phyloP scores from a whole-genome alignment of 192 early-diverging fungal species.

The Coemansia asiatica region DNA sequence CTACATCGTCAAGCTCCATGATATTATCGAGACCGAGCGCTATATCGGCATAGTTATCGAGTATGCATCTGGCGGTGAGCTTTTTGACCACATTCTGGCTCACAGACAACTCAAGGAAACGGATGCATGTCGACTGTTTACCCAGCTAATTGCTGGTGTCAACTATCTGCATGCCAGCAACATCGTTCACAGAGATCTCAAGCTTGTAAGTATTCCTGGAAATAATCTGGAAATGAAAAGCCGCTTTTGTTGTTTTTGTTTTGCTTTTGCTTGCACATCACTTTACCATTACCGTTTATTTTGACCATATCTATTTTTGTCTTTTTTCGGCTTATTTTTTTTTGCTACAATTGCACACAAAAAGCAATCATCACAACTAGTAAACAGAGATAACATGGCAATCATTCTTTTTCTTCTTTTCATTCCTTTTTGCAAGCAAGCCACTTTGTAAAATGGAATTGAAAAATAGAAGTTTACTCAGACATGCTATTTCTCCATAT shows the following conservation, averaged over 20 bases:
- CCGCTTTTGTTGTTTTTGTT: neutral
- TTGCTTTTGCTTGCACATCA: conserved; percentile 1
- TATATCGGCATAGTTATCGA: conserved; percentile 98
- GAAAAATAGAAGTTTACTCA: neutral
- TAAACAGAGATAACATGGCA: neutral
- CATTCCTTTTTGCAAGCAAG: neutral
- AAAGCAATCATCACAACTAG: no score
- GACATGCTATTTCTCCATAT: neutral
- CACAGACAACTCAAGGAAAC: conserved; percentile 89
- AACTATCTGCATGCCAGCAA: conserved; percentile 88
- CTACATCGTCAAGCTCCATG: conserved; percentile 88
- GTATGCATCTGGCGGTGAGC: conserved; percentile 93
- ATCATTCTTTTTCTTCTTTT: conserved; percentile 1
- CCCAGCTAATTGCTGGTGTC: conserved; percentile 88
- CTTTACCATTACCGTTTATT: no score
- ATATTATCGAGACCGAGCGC: conserved; percentile 93
- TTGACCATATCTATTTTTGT: no score
- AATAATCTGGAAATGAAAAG: neutral
- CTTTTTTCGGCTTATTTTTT: no score
- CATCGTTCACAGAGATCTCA: conserved; percentile 97
- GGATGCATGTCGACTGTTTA: conserved; percentile 89
- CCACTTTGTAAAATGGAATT: conserved; percentile 4
- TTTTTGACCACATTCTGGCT: conserved; percentile 96
- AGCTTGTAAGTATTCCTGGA: conserved; percentile 65
- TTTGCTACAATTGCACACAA: no score